phyloP scores from a whole-genome alignment of 345 rosid genomes.

The Aquilaria sinensis region DNA sequence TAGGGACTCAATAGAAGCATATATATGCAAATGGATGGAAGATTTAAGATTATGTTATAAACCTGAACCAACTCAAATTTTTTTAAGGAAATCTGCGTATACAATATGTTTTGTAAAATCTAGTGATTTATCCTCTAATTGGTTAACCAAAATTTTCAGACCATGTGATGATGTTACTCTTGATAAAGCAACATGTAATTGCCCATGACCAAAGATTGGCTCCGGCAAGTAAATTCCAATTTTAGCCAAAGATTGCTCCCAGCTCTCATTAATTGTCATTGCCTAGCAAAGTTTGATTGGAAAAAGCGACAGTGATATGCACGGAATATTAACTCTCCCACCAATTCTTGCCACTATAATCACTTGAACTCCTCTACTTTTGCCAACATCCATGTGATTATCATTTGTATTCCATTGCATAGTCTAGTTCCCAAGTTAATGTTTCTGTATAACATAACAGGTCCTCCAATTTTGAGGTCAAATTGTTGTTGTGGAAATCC shows the following conservation, averaged over 20 bases:
- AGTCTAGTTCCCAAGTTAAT: not conserved
- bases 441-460: not conserved
- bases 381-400: not conserved
- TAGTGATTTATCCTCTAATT: no score
- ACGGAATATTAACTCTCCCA: not conserved
- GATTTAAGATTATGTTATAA: no score
- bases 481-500: not conserved
- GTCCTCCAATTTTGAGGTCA: not conserved
- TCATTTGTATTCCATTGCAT: not conserved
- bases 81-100: no score
- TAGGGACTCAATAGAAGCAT: no score
- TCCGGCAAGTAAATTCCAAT: slow-evolving; percentile 3
- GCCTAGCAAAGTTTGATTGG: not conserved
- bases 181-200: not conserved
- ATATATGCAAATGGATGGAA: no score
- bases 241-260: not conserved
- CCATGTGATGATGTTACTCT: not conserved
- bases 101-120: no score
- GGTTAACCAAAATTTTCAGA: no score
- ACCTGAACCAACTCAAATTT: no score
- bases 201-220: not conserved
- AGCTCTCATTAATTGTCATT: slow-evolving; percentile 5
- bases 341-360: no score
- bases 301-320: not conserved
- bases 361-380: not conserved